These are phyloP conservation scores for Penicillium capsulatum DNA, from an alignment of 2,329 filamentous ascomycete genomes.

Conservation along the genomic window DNA sequence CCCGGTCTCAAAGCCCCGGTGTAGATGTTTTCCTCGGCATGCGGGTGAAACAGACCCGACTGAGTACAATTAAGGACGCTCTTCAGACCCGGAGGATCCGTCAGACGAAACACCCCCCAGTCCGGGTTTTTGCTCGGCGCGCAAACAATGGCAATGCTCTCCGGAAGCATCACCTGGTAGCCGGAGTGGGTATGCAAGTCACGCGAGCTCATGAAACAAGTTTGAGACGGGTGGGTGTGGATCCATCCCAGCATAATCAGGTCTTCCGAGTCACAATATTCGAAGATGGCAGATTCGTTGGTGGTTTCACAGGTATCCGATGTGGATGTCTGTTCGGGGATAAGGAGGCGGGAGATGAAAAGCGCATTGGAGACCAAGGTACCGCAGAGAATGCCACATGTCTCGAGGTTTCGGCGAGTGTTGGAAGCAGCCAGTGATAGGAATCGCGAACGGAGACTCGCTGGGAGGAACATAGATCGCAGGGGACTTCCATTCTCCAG, in stretches of 20 bases:
- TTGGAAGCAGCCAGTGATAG: conserved; percentile 70
- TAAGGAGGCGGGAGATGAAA: conserved; percentile 82
- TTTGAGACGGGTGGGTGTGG: conserved; percentile 93
- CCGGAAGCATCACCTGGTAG: conserved; percentile 93
- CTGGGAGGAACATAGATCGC: conserved; percentile 81
- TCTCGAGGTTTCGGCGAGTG: conserved; percentile 78
- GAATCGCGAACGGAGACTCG: conserved; percentile 68
- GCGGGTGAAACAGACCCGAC: conserved; percentile 78
- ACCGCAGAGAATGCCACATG: conserved; percentile 90
- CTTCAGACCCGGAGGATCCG: conserved; percentile 83
- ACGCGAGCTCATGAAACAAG: conserved; percentile 93
- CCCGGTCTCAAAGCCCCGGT: conserved; percentile 67
- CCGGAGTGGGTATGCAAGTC: conserved; percentile 91
- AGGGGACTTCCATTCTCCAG: conserved; percentile 85
- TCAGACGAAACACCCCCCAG: conserved; percentile 88
- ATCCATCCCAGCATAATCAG: conserved; percentile 93
- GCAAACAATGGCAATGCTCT: conserved; percentile 96
- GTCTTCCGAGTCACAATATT: conserved; percentile 81
- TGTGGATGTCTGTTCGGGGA: conserved; percentile 85
- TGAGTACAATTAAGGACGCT: conserved; percentile 77
- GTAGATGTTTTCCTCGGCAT: conserved; percentile 67
- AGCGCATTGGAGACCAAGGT: conserved; percentile 88
- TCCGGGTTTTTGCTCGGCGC: conserved; percentile 71
- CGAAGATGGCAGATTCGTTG: conserved; percentile 78
- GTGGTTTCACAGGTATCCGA: conserved; percentile 92